Conservation (phyloP, 108 stramenopile genomes). For the Skeletonema marinoi region DNA sequence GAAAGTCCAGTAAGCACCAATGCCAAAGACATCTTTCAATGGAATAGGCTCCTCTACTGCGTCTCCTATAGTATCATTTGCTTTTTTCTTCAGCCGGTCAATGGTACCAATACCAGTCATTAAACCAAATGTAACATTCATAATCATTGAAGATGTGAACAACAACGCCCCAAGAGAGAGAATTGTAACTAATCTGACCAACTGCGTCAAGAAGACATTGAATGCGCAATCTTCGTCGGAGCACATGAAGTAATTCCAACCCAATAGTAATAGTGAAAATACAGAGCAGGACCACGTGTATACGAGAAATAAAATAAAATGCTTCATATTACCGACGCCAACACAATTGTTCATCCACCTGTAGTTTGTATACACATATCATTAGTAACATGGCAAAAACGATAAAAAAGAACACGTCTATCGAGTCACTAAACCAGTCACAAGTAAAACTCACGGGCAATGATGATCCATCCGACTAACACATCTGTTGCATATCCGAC, state of each 20-base stretch:
- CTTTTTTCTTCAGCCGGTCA: slow-evolving; percentile 92
- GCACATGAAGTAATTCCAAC: slow-evolving; percentile 81
- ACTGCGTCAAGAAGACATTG: slow-evolving; percentile 52
- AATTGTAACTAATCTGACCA: slow-evolving; percentile 71
- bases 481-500: slow-evolving; percentile 95
- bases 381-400: background rate
- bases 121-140: slow-evolving; percentile 90
- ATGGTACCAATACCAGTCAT: slow-evolving; percentile 94
- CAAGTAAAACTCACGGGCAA: slow-evolving; percentile 62
- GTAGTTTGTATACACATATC: slow-evolving; percentile 58
- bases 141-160: slow-evolving; percentile 84
- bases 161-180: slow-evolving; percentile 67
- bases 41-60: slow-evolving; percentile 81
- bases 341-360: slow-evolving; percentile 98
- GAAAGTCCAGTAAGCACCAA: slow-evolving; percentile 73
- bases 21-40: slow-evolving; percentile 84
- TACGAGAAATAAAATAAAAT: slow-evolving; percentile 78
- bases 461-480: slow-evolving; percentile 93
- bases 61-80: slow-evolving; percentile 70
- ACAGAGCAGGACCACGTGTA: slow-evolving; percentile 77
- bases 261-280: slow-evolving; percentile 66
- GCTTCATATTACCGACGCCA: slow-evolving; percentile 85
- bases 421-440: background rate
- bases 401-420: background rate
- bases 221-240: slow-evolving; percentile 69